These are phyloP conservation scores for Thalassiosira livingstoniorum DNA, from an alignment of 352 stramenopile species.

Conservation along the genomic window DNA sequence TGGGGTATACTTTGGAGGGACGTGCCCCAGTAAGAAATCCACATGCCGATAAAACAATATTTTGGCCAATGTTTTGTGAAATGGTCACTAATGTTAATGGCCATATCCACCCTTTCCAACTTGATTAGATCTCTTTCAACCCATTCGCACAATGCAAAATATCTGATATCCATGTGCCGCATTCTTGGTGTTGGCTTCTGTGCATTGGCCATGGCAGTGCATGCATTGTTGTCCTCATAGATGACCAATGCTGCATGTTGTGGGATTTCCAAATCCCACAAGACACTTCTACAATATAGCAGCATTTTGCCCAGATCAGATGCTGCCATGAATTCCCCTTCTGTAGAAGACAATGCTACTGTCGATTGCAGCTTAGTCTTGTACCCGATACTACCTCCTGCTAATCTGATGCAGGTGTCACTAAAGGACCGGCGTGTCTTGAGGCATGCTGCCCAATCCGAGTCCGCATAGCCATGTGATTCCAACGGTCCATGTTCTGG, in stretches of 20 bases:
- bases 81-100: too few relatives aligned
- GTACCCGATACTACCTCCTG: neutral
- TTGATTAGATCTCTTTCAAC: slow-evolving; percentile 17
- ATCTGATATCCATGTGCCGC: too few relatives aligned
- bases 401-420: neutral
- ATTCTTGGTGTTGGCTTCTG: slow-evolving; percentile 40
- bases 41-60: too few relatives aligned
- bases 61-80: too few relatives aligned
- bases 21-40: too few relatives aligned
- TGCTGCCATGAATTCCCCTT: too few relatives aligned
- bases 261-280: too few relatives aligned
- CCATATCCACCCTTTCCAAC: slow-evolving; percentile 3
- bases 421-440: neutral
- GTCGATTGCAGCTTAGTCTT: neutral
- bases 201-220: slow-evolving; percentile 40
- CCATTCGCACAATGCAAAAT: slow-evolving; percentile 39
- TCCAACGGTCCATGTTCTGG: neutral
- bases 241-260: slow-evolving; percentile 18
- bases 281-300: neutral
- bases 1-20: too few relatives aligned
- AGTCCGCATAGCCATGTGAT: neutral
- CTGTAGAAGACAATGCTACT: neutral
- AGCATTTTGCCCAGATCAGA: neutral
- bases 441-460: neutral
- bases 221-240: slow-evolving; percentile 27